Evolutionary conservation across 2,329 filamentous ascomycete genomes (phyloP), one percentile per base, ranked within the genome.

Genomic region (Periconia digitata): DNA sequence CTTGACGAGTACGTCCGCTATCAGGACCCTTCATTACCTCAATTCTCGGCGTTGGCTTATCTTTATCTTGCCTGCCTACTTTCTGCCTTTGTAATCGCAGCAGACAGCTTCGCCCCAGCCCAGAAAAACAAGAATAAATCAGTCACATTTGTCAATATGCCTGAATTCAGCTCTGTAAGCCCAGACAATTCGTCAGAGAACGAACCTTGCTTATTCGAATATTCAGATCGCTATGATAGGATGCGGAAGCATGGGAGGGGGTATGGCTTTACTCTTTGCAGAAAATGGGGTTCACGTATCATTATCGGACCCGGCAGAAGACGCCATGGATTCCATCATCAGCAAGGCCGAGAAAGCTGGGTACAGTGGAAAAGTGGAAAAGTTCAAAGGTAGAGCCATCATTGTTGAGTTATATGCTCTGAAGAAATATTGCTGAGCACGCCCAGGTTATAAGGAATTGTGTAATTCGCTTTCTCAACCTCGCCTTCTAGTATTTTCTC

Each of bases 211-310:
- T 5, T 17, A 40, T 18, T 36, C 18, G 4, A 10, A n/a, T 17
- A 10, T 50, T 61, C 41, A 80, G 74, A 67, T 84, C 51, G 80
- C 78, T 43, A 79, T 84, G 71, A 76, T 84, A 34, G 81, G 80
- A 18, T 79, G 76, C 16, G 81, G 81, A 4, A 79, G 75, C 56
- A 85, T 84, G 79, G 83, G 82, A n/a, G 77, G 76, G 3, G 79
- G 77, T 48, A 80, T 85, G 76, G 74, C 79, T 8, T 68, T 85
- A 13, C 72, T 84, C 3, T 80, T 84, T 50, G 81, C 81, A 15
- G 82, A 85, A 54, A 72, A 80, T 39, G 79, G 76, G 24, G 69
- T 80, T 23, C 67, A 78, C 18, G 78, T 85, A n/a, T 77, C 74
- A 10, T 73, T 84, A 13, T 76, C 76, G 44, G 82, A 85, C 55